Evolutionary conservation across 441 rosid genomes (phyloP), one percentile per base, ranked within the genome.

Genomic region (California macrophylla): DNA sequence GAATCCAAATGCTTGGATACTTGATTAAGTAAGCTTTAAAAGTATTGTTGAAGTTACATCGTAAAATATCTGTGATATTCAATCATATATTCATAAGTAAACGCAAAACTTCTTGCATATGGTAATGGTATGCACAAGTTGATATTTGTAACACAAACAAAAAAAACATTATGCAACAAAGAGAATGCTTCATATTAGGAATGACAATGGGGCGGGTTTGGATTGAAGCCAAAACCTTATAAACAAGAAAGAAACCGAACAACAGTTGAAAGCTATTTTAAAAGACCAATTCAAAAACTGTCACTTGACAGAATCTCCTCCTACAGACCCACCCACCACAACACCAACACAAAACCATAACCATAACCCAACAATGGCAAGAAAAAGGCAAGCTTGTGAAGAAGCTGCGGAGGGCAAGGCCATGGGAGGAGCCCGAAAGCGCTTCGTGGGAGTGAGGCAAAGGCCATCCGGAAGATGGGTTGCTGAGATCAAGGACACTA

Each of bases 391-490:
- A 72, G 36, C 60, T 42, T 12, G 40, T 36, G 79, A 75, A 65
- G 74, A 21, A n/a, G n/a, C n/a, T 32, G 67, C 30, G 65, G 80
- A 81, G 23, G 76, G 66, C 68, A 76, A 60, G 12, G 24, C 16
- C 40, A 16, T n/a, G 58, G 84, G 69, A 72, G 7, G 87, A 71
- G 86, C 85, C 4, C 45, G 89, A 42, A 88, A 88, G 71, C 69
- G 89, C 68, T 88, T 84, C 30, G 82, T 83, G 1, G 84, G 86
- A 21, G 86, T 83, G 45, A 36, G 86, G 70, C 84, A 83, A 66
- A 71, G 86, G 79, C 86, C 86, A 0, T 83, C 86, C 0, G 84
- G 86, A 2, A 67, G 86, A 70, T 82, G 86, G 86, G 84, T 82
- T 2, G 86, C 84, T 0, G 86, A 82, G 70, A 82, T 82, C 29